These are phyloP conservation scores for Solanum clarkiae DNA, from an alignment of 257 asterid genomes.

Conservation along the genomic window DNA sequence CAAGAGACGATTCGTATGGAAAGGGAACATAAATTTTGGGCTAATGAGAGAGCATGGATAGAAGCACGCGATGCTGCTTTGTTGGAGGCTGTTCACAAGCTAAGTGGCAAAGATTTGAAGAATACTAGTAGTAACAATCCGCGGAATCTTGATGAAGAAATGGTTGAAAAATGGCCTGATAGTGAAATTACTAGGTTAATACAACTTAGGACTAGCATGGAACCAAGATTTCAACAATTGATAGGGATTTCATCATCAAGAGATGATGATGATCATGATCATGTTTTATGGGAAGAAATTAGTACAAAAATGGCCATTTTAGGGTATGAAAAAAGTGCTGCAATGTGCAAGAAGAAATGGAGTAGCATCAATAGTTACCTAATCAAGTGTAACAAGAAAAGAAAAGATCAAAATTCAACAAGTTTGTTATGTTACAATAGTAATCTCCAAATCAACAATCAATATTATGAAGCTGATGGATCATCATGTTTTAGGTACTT, in stretches of 20 bases:
- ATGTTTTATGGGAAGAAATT: constrained; percentile 58
- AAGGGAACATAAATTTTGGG: constrained; percentile 82
- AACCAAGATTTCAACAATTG: constrained; percentile 23
- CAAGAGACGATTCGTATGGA: constrained; percentile 60
- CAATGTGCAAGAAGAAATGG: constrained; percentile 62
- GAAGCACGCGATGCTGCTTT: constrained; percentile 61
- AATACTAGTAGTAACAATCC: not conserved
- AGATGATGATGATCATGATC: constrained; percentile 9
- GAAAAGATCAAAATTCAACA: constrained; percentile 35
- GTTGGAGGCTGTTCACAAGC: constrained; percentile 55
- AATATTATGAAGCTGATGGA: constrained; percentile 26
- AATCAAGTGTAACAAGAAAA: constrained; percentile 43
- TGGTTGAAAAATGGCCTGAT: constrained; percentile 33
- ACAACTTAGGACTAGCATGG: constrained; percentile 44
- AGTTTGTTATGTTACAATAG: constrained; percentile 7
- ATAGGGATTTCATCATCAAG: constrained; percentile 3
- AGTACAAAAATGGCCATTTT: constrained; percentile 45
- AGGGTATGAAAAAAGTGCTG: constrained; percentile 53
- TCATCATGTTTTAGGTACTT: constrained; percentile 48
- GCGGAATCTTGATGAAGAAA: not conserved
- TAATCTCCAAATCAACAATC: constrained; percentile 14
- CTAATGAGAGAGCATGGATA: constrained; percentile 74
- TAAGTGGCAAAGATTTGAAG: constrained; percentile 29
- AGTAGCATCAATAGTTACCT: constrained; percentile 35
- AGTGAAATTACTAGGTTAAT: constrained; percentile 40